Conservation (phyloP, 176 grass and related monocot genomes). For the Otatea glauca region DNA sequence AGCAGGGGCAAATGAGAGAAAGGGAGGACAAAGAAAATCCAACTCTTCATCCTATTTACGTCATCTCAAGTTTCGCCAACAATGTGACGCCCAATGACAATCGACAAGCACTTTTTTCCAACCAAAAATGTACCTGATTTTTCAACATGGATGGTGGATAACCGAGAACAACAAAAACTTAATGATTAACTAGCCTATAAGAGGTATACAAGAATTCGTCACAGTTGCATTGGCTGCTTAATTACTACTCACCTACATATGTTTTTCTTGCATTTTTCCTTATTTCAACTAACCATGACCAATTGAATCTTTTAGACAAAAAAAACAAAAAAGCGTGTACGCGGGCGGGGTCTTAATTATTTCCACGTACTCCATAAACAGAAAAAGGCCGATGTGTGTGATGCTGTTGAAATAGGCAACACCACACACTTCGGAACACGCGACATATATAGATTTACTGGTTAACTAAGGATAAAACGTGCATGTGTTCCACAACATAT, state of each 20-base stretch:
- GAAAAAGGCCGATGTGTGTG: not conserved
- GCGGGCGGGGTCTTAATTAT: not conserved
- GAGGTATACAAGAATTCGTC: no score
- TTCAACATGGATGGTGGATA: no score
- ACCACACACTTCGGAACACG: not conserved
- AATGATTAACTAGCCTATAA: no score
- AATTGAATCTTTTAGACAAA: not conserved
- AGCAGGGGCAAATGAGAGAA: no score
- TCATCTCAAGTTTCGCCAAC: no score
- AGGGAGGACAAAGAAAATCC: no score
- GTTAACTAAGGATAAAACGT: conserved; percentile 6
- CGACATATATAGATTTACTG: not conserved
- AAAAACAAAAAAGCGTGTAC: not conserved
- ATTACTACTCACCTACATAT: not conserved
- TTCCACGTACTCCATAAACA: conserved; percentile 22
- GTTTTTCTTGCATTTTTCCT: not conserved
- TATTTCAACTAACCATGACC: not conserved
- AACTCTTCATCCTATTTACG: no score
- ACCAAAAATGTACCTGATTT: no score
- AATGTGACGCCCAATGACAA: no score
- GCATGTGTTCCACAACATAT: not conserved
- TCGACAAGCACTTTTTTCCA: no score
- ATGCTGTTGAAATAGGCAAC: conserved; percentile 5
- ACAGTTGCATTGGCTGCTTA: not conserved
- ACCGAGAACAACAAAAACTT: no score